Evolutionary conservation across 805 yeast genomes (phyloP).

Genomic region (Pichia nanzhaoensis): DNA sequence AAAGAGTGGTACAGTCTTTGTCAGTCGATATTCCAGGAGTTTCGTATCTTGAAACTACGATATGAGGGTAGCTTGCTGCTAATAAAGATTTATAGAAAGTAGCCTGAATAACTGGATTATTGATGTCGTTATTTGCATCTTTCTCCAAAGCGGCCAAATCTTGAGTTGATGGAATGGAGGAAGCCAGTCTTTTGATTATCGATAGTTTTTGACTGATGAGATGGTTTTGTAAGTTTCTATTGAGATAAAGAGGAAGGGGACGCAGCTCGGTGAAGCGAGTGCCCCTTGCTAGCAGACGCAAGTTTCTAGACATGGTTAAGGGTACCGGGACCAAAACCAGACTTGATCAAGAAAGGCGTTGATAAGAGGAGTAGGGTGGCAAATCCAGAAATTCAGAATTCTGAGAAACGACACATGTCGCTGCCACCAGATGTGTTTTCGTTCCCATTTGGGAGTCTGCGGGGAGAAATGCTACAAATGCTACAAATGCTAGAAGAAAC

Average conservation of each 20-base stretch:
- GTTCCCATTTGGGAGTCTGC: no score
- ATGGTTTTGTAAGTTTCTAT: not conserved
- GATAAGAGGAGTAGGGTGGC: no score
- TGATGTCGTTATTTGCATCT: conserved; percentile 71
- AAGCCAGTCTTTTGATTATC: conserved; percentile 8
- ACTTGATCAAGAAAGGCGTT: no score
- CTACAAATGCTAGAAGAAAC: no score
- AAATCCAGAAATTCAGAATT: no score
- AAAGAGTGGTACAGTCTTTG: conserved; percentile 69
- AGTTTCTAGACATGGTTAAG: no score
- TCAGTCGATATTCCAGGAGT: conserved; percentile 87
- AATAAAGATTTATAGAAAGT: conserved; percentile 72
- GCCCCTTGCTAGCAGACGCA: no score
- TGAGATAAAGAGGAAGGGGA: not conserved
- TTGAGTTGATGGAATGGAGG: conserved; percentile 21
- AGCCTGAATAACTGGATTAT: conserved; percentile 70
- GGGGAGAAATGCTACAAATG: no score
- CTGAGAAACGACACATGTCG: no score
- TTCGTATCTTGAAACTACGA: conserved; percentile 90
- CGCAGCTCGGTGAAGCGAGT: not conserved
- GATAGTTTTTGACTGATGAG: not conserved
- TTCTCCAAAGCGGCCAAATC: conserved; percentile 64
- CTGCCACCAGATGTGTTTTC: no score
- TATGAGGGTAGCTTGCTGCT: conserved; percentile 85
- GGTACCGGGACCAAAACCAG: no score